Conservation (phyloP, 768 basidiomycete species). For the Lentinus tigrinus region DNA sequence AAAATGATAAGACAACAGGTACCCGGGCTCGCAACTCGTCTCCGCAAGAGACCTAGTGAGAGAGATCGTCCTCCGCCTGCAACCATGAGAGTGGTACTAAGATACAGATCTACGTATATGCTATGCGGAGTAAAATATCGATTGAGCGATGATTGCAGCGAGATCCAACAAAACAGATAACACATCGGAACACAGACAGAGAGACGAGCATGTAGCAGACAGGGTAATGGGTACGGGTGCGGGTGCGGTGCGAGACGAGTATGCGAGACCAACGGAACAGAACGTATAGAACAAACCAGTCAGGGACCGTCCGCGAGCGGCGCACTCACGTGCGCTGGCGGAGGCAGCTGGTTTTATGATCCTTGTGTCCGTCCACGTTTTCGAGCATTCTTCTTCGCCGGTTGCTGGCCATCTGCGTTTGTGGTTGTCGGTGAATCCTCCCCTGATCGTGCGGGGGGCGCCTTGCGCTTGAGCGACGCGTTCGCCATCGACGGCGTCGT, state of each 20-base stretch:
- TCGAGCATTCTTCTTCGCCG: slow-evolving; percentile 50
- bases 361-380: slow-evolving; percentile 54
- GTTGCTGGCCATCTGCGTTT: slow-evolving; percentile 44
- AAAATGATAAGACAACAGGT: slow-evolving; percentile 31
- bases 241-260: not conserved
- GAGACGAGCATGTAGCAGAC: not conserved
- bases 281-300: not conserved
- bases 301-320: not conserved
- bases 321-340: slow-evolving; percentile 29
- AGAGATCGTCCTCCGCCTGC: slow-evolving; percentile 9
- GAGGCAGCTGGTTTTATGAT: slow-evolving; percentile 15
- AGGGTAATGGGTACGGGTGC: not conserved
- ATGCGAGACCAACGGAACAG: not conserved
- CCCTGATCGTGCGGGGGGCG: slow-evolving; percentile 22
- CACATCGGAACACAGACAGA: slow-evolving; percentile 19
- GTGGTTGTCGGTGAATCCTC: slow-evolving; percentile 52
- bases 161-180: slow-evolving; percentile 24
- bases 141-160: slow-evolving; percentile 26
- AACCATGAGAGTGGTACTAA: slow-evolving; percentile 22
- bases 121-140: slow-evolving; percentile 29
- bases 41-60: slow-evolving; percentile 14
- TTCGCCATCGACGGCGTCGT: slow-evolving; percentile 29
- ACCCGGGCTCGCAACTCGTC: slow-evolving; percentile 27
- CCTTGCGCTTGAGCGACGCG: slow-evolving; percentile 37
- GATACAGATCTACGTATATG: slow-evolving; percentile 32